Evolutionary conservation across 2,329 filamentous ascomycete species (phyloP), one percentile per base, ranked within the genome.

Genomic region (Colletotrichum higginsianum): DNA sequence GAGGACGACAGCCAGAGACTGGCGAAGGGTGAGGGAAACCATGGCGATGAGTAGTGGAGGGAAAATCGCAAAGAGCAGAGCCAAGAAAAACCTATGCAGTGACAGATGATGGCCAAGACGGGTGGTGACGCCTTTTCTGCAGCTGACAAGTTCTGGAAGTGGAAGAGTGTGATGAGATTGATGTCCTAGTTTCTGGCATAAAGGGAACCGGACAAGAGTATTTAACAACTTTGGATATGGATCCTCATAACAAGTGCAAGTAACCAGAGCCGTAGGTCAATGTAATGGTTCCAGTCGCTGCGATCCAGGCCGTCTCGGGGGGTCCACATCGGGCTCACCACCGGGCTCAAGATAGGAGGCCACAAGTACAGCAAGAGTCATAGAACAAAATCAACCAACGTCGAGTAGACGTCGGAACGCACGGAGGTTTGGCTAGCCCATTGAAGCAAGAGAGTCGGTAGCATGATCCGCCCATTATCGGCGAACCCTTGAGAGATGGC

Each of bases 21-120:
- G 72, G 72, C 72, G 61, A 23, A 74, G 46, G 5, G 72, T 70
- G 18, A 73, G 57, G 26, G 47, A 68, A 47, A 64, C 42, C 72
- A 73, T 74, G 49, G 21, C 53, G 65, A 26, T 26, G 21, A 42
- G 15, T 12, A 35, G 18, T 9, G 18, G 52, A 18, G 46, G 23
- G 15, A 13, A 13, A 5, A 50, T n/a, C 26, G 18, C 57, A 62
- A 40, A 56, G 61, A 30, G n/a, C 18, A 21, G n/a, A 35, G 70
- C 66, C 58, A 61, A 65, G 61, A 66, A 18, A 9, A 16, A 47
- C 38, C 26, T 62, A 47, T 53, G 42, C 18, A 47, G 56, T 62
- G 56, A 62, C 63, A 50, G 23, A 50, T 62, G 44, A 18, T 56
- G 56, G 67, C 63, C 63, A 71, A 71, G 67, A 57, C 67, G 67